A percentile compares a stretch with the other conserved stretches of the same genome.
Conservation (phyloP, 2,329 filamentous ascomycete species). For the Pseudogymnoascus sp. region DNA sequence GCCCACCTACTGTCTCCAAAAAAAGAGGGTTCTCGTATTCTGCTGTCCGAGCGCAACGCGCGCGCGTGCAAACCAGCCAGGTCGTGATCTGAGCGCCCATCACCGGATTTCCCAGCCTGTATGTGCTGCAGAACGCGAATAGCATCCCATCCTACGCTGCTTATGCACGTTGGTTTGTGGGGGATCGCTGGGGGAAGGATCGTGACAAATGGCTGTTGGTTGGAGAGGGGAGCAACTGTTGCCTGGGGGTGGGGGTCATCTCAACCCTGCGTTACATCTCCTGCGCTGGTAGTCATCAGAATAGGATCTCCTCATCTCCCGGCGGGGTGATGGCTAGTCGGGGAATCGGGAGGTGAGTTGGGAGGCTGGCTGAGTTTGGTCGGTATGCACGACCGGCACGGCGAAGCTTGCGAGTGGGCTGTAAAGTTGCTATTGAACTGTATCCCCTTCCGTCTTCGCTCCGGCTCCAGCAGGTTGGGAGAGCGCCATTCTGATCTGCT, state of each 20-base stretch:
- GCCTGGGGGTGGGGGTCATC: background rate
- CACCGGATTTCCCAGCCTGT: background rate
- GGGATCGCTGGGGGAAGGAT: background rate
- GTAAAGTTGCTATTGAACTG: background rate
- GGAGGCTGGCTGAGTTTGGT: background rate
- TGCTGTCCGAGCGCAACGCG: background rate
- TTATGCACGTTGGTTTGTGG: background rate
- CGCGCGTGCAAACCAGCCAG: background rate
- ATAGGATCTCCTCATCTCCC: background rate
- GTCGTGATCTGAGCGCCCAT: background rate
- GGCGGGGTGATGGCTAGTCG: background rate
- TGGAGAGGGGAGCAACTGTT: background rate
- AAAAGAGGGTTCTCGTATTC: background rate
- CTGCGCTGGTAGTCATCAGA: background rate
- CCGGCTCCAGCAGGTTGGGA: background rate
- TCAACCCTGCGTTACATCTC: background rate
- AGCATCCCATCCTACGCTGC: background rate
- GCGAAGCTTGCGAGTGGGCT: background rate
- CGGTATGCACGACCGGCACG: background rate
- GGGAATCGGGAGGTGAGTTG: background rate
- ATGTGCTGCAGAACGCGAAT: background rate
- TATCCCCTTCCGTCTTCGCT: background rate
- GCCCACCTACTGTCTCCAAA: constrained; percentile 1
- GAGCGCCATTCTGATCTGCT: background rate
- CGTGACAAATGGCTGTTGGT: constrained; percentile 7